Base-by-base conservation (phyloP, 2,329 filamentous ascomycete genomes). In the Fusarium sp. region DNA sequence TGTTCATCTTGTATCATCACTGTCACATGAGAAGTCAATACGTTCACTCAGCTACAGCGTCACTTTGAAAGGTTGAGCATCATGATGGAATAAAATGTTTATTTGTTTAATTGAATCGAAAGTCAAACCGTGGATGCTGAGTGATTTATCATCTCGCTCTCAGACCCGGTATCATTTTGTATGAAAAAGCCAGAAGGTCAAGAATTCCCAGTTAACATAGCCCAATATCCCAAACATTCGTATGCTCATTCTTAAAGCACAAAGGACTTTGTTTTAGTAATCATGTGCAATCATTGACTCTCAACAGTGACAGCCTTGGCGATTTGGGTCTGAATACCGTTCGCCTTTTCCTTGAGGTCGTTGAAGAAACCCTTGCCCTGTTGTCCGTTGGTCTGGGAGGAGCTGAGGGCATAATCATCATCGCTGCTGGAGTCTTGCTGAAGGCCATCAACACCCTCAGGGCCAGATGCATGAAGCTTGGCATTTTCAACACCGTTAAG, bases 81-180 rank as follows among this genome's bases (percentile, higher is more conserved):
- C 15, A n/a, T 35, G 15, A 10, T 37, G 51, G 58, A 63, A 33
- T 40, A 25, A 0, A 51, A 63, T 58, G 35, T 51, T 63, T 58
- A 13, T 11, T 42, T 58, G 45, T 58, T 41, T 63, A 51, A 63
- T 63, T 39, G 45, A 63, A 63, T 36, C 4, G 36, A 64, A 63
- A 17, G 35, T 52, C 21, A 64, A 63, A 63, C 60, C 60, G 45
- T 63, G 59, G 60, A 63, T 63, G 59, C 61, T 64, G 53, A 64
- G 61, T 59, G 61, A 64, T 64, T 64, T 64, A 64, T 64, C 61
- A 64, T 64, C 60, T 64, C 61, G 59, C 4, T 64, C 61, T 65
- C 61, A 64, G 61, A 53, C 61, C 52, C 60, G 61, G 59, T 59
- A 59, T 64, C 52, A 64, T 53, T 17, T 29, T 58, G 59, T 45